phyloP scores from a whole-genome alignment of 805 yeast genomes.

The Zygotorulaspora chibaensis region DNA sequence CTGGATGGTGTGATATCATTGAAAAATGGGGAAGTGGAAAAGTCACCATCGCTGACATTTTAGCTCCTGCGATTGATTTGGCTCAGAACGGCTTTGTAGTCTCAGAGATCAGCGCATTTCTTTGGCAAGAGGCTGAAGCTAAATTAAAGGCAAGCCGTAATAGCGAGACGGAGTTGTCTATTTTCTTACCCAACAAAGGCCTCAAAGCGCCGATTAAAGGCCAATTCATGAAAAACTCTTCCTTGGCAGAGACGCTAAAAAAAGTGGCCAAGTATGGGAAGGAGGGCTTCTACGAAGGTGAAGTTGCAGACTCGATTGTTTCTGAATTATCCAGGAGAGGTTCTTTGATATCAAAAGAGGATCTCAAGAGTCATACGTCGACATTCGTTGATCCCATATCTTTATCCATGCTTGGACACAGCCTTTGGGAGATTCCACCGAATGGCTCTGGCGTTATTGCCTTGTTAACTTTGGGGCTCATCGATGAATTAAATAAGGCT shows the following conservation, averaged over 20 bases:
- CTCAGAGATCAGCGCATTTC: slow-evolving; percentile 50
- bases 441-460: slow-evolving; percentile 81
- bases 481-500: slow-evolving; percentile 48
- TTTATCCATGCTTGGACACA: slow-evolving; percentile 47
- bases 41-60: slow-evolving; percentile 51
- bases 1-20: slow-evolving; percentile 72
- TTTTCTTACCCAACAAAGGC: slow-evolving; percentile 39
- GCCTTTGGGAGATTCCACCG: slow-evolving; percentile 80
- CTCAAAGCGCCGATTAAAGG: slow-evolving; percentile 54
- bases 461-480: slow-evolving; percentile 61
- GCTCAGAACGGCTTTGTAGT: slow-evolving; percentile 68
- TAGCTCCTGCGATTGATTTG: slow-evolving; percentile 62
- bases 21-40: slow-evolving; percentile 71
- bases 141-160: slow-evolving; percentile 19
- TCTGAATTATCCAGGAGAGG: slow-evolving; percentile 48
- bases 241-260: slow-evolving; percentile 50
- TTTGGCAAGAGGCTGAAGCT: slow-evolving; percentile 44
- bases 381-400: slow-evolving; percentile 63
- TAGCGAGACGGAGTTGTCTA: slow-evolving; percentile 11
- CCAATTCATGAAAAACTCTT: slow-evolving; percentile 49
- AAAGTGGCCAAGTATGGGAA: slow-evolving; percentile 53
- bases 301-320: slow-evolving; percentile 63
- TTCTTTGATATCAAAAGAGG: slow-evolving; percentile 53
- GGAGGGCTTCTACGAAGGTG: slow-evolving; percentile 65
- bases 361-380: slow-evolving; percentile 53